Conservation (phyloP, 108 stramenopile species). For the Mayamaea pseudoterrestris region DNA sequence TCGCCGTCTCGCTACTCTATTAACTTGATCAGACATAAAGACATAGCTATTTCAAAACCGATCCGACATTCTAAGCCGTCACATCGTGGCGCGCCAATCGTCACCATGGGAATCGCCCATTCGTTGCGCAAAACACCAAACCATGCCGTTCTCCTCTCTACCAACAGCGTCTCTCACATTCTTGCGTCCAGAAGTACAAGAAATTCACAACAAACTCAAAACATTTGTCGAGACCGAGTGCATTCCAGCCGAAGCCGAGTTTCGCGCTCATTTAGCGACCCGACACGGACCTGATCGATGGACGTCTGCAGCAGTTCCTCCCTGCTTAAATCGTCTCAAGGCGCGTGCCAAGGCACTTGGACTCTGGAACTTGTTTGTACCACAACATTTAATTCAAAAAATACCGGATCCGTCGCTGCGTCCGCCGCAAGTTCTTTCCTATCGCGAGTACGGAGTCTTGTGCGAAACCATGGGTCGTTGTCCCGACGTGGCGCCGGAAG, state of each 20-base stretch:
- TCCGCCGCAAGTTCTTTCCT: constrained; percentile 32
- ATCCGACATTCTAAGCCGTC: too few relatives aligned
- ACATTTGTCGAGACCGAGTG: constrained; percentile 60
- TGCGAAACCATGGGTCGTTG: constrained; percentile 86
- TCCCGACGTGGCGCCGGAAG: constrained; percentile 69
- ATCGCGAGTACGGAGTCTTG: constrained; percentile 78
- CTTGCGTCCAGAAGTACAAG: constrained; percentile 34
- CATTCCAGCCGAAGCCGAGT: constrained; percentile 72
- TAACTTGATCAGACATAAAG: too few relatives aligned
- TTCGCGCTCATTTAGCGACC: constrained; percentile 38
- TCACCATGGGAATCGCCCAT: too few relatives aligned
- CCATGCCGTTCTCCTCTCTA: too few relatives aligned
- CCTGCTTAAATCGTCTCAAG: constrained; percentile 48
- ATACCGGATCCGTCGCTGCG: constrained; percentile 13
- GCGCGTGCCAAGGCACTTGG: constrained; percentile 49
- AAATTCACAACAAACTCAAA: constrained; percentile 46
- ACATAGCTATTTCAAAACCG: too few relatives aligned
- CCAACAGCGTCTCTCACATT: constrained; percentile 3
- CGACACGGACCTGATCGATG: constrained; percentile 47
- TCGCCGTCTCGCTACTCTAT: too few relatives aligned
- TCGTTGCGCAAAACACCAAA: too few relatives aligned
- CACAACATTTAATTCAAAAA: constrained; percentile 26
- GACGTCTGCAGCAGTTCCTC: constrained; percentile 55
- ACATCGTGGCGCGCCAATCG: too few relatives aligned
- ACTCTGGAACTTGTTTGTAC: constrained; percentile 87